These are phyloP conservation scores for Globisporangium nagaii DNA, from an alignment of 352 stramenopile genomes.

Conservation along the genomic window DNA sequence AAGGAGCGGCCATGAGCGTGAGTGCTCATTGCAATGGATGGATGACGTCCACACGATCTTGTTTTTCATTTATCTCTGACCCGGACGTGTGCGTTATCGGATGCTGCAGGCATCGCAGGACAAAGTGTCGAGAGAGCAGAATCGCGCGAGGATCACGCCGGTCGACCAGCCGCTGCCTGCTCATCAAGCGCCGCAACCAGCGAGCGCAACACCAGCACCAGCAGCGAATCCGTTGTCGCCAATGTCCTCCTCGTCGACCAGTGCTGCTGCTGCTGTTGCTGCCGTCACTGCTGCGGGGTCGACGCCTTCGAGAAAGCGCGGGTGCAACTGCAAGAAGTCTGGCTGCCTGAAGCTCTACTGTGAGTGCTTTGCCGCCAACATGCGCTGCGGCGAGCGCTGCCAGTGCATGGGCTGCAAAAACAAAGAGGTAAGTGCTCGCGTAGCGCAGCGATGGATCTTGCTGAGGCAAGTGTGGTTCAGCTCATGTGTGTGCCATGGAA, in stretches of 20 bases:
- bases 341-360: constrained; percentile 94
- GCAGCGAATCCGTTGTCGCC: background rate
- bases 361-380: constrained; percentile 63
- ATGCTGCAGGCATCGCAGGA: background rate
- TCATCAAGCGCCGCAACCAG: background rate
- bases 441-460: too few species aligned
- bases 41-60: background rate
- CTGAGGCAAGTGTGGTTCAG: too few species aligned
- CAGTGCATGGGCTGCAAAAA: constrained; percentile 80
- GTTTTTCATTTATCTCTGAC: background rate
- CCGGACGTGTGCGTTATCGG: background rate
- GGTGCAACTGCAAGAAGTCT: constrained; percentile 96
- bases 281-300: background rate
- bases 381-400: constrained; percentile 53
- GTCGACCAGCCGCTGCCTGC: background rate
- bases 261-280: background rate
- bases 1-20: constrained; percentile 2
- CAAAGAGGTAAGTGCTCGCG: constrained; percentile 26
- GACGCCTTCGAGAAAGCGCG: constrained; percentile 21
- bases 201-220: background rate
- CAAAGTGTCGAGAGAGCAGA: background rate
- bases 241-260: background rate
- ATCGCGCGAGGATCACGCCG: background rate
- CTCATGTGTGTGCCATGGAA: too few species aligned
- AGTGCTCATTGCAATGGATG: background rate